Evolutionary conservation across 2,329 filamentous ascomycete genomes (phyloP).

Genomic region (Juglanconis sp.): DNA sequence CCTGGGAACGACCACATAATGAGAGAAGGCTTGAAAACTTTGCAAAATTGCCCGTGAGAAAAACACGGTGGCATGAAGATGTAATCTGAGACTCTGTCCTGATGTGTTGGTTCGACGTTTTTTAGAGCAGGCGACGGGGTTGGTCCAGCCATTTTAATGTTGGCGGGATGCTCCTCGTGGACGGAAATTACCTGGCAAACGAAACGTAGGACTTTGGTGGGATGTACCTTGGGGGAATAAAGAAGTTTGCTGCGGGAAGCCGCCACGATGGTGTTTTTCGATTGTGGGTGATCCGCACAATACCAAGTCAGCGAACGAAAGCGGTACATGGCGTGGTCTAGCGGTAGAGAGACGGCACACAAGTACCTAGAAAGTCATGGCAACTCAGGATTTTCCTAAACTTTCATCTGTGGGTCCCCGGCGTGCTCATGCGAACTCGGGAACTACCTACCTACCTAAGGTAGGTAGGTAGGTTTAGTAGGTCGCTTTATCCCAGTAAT

Average conservation of each 20-base stretch:
- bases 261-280: neutral
- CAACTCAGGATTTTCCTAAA: neutral
- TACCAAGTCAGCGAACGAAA: neutral
- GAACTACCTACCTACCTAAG: too few relatives aligned
- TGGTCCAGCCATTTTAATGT: neutral
- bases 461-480: too few relatives aligned
- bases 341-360: neutral
- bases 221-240: neutral
- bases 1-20: neutral
- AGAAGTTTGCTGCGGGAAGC: neutral
- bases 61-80: neutral
- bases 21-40: neutral
- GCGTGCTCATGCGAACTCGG: too few relatives aligned
- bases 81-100: neutral
- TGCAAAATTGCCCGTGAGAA: neutral
- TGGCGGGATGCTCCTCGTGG: neutral
- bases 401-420: too few relatives aligned
- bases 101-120: neutral
- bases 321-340: neutral
- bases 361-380: neutral
- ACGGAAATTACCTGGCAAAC: neutral
- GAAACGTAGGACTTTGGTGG: neutral
- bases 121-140: neutral
- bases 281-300: slow-evolving; percentile 6
- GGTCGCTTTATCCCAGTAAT: too few relatives aligned